phyloP scores from a whole-genome alignment of 2,329 filamentous ascomycete genomes.

The Didymella exigua region DNA sequence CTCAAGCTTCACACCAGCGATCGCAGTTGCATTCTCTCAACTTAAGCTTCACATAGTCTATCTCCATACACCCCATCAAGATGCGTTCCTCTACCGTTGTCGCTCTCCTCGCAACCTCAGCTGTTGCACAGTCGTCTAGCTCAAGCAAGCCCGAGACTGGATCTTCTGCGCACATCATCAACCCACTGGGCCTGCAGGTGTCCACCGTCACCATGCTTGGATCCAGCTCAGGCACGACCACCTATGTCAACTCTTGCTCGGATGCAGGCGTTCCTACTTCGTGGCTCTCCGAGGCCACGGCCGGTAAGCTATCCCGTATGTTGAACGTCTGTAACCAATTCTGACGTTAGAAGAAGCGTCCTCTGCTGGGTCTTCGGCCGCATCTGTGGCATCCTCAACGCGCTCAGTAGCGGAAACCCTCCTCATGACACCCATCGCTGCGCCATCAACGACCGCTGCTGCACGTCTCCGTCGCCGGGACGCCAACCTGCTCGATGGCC shows the following conservation, averaged over 20 bases:
- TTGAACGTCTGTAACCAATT: background rate
- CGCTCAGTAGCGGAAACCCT: slow-evolving; percentile 1
- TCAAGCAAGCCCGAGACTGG: slow-evolving; percentile 18
- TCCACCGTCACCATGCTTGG: slow-evolving; percentile 28
- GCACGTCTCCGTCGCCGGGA: slow-evolving; percentile 28
- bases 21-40: background rate
- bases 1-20: background rate
- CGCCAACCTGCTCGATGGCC: slow-evolving; percentile 1
- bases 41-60: background rate
- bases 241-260: slow-evolving; percentile 29
- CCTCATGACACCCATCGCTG: slow-evolving; percentile 11
- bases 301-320: background rate
- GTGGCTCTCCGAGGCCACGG: background rate
- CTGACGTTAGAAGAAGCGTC: slow-evolving; percentile 4
- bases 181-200: slow-evolving; percentile 12
- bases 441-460: slow-evolving; percentile 22
- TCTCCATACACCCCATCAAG: background rate
- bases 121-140: slow-evolving; percentile 22
- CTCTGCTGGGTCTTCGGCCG: background rate
- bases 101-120: slow-evolving; percentile 26
- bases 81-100: slow-evolving; percentile 29
- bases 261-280: slow-evolving; percentile 20
- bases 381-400: background rate
- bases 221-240: slow-evolving; percentile 29
- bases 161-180: slow-evolving; percentile 24